Base-by-base conservation (phyloP, 2,329 filamentous ascomycete genomes). In the Microascus cirrosus region DNA sequence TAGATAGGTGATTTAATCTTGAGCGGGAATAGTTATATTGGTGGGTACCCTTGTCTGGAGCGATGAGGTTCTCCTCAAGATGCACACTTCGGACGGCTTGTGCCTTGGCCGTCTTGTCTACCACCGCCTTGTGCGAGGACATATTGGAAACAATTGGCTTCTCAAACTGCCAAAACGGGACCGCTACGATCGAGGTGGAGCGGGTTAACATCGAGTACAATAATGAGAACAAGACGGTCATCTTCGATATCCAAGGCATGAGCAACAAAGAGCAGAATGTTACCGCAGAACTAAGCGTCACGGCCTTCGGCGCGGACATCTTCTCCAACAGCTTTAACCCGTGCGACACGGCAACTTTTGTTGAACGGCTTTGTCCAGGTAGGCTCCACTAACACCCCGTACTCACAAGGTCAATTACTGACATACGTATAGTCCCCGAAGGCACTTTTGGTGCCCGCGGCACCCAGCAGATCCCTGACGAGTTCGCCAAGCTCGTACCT, bases 251-350 rank as follows among this genome's bases (percentile, higher is more conserved):
- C 24, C 83, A 85, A 36, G 94, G 93, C 61, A 84, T 81, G 60
- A 96, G 89, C 69, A 72, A 73, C 57, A 82, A 81, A 68, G 71
- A 80, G 63, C 90, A 94, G 70, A 92, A 96, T 63, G 90, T 97
- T 60, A 88, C 81, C 58, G 92, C 90, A 15, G 75, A 74, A 2
- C 76, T 97, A 60, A 79, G 82, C 24, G 88, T 96, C 45, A 87
- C 80, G 28, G 93, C 93, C 10, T 97, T 97, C 67, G 94, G 94
- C 60, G 83, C 82, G 59, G 72, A 87, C 61, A 82, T 96, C 25
- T 97, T 95, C 73, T 77, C 80, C 45, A 89, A 89, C 60, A 75
- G 74, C 3, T 96, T 97, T 72, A 84, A 96, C 67, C 94, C 94
- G 39, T 99, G 94, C 71, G 80, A 85, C 20, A 64, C 73, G 1